A percentile compares a stretch with the other conserved stretches of the same genome.
Conservation (phyloP, 1,284 basidiomycete species). For the Boletus semigastroideus region DNA sequence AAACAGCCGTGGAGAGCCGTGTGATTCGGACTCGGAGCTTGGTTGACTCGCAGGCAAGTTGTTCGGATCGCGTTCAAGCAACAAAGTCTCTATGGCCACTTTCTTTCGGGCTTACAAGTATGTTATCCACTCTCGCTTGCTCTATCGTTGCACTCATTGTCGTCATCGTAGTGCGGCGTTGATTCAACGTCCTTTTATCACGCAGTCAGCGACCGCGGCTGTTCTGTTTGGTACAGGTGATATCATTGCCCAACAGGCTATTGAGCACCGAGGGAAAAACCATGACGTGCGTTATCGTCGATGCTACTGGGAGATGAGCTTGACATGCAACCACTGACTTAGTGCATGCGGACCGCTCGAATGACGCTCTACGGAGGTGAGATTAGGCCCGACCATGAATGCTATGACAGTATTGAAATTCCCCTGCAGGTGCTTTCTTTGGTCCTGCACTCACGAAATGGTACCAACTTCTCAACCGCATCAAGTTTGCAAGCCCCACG, state of each 20-base stretch:
- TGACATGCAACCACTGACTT: slow-evolving; percentile 2
- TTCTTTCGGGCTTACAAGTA: slow-evolving; percentile 34
- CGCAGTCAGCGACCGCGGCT: slow-evolving; percentile 66
- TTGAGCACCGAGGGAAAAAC: slow-evolving; percentile 63
- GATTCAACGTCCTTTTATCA: slow-evolving; percentile 60
- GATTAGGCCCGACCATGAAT: slow-evolving; percentile 11
- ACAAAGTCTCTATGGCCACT: slow-evolving; percentile 21
- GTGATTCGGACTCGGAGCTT: not conserved
- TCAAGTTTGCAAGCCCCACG: slow-evolving; percentile 60
- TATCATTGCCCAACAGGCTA: slow-evolving; percentile 76
- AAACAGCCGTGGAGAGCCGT: too few species aligned
- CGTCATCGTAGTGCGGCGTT: slow-evolving; percentile 50
- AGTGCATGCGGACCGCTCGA: slow-evolving; percentile 72
- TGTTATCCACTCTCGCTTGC: slow-evolving; percentile 6
- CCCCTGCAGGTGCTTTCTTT: slow-evolving; percentile 55
- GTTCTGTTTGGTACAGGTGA: slow-evolving; percentile 79
- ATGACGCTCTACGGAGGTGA: slow-evolving; percentile 74
- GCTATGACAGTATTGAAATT: slow-evolving; percentile 1
- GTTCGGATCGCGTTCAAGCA: not conserved
- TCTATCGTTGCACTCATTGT: too few species aligned
- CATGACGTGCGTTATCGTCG: slow-evolving; percentile 60
- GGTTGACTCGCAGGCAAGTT: not conserved
- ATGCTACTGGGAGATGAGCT: not conserved
- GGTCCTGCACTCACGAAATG: slow-evolving; percentile 73
- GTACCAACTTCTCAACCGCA: slow-evolving; percentile 63